Percentiles rank a stretch among this genome's conserved stretches.
These are phyloP conservation scores for Abortiporus biennis DNA, from an alignment of 1,284 basidiomycete species.

Conservation along the genomic window DNA sequence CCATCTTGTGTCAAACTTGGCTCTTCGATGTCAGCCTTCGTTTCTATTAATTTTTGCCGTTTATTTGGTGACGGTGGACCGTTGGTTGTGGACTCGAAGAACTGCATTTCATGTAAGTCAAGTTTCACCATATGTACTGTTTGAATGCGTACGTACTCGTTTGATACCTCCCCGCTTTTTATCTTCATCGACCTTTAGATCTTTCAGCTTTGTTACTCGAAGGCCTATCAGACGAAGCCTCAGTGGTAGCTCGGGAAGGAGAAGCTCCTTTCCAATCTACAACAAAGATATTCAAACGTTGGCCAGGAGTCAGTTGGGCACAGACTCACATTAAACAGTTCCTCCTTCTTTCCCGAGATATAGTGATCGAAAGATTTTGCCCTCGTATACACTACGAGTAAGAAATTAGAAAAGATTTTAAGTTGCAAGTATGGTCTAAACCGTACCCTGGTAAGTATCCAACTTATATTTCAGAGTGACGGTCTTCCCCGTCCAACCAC, in stretches of 20 bases:
- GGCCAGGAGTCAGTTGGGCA: not conserved
- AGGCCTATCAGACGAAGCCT: constrained; percentile 78
- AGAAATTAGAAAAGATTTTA: not conserved
- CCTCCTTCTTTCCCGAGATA: constrained; percentile 69
- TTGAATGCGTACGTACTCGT: constrained; percentile 43
- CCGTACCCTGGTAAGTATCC: constrained; percentile 74
- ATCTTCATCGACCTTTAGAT: constrained; percentile 50
- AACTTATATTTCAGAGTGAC: constrained; percentile 79
- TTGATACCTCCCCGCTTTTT: constrained; percentile 50
- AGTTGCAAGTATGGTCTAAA: constrained; percentile 10
- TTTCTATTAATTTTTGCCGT: constrained; percentile 20
- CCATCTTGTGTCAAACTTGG: constrained; percentile 18
- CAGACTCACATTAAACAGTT: constrained; percentile 63
- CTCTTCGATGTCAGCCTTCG: constrained; percentile 12
- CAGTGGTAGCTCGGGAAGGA: constrained; percentile 74
- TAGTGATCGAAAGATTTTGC: constrained; percentile 74
- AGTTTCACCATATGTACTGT: not conserved
- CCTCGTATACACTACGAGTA: constrained; percentile 64
- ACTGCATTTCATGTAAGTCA: constrained; percentile 33
- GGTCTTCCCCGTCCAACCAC: constrained; percentile 71
- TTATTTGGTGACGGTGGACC: constrained; percentile 34
- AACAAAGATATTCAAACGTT: not conserved
- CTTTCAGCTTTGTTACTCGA: constrained; percentile 79
- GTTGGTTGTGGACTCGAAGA: constrained; percentile 43
- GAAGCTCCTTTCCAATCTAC: constrained; percentile 77